Conservation (phyloP, 108 stramenopile genomes). For the Mediolabrus comicus region DNA sequence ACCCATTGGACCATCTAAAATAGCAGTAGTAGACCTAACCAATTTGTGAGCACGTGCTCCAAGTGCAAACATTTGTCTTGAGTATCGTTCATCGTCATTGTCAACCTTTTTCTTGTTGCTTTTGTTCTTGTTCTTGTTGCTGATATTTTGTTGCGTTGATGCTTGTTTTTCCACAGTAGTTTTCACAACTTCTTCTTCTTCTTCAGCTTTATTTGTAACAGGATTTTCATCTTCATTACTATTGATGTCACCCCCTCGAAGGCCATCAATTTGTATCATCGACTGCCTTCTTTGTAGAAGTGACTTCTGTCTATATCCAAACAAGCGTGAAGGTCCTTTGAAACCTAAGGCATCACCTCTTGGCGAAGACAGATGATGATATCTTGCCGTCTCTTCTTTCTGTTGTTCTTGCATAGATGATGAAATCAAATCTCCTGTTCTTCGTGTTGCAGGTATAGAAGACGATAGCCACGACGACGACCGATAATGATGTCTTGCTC, state of each 20-base stretch:
- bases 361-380: too few species aligned
- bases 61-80: conserved; percentile 84
- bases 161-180: not conserved
- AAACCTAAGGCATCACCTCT: not conserved
- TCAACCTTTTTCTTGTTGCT: conserved; percentile 29
- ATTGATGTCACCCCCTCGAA: conserved; percentile 3
- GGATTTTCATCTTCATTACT: not conserved
- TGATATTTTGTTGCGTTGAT: not conserved
- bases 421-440: not conserved
- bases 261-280: not conserved
- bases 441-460: not conserved
- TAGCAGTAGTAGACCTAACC: conserved; percentile 73
- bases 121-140: not conserved
- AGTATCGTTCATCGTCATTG: conserved; percentile 84
- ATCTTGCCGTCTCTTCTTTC: too few species aligned
- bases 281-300: not conserved
- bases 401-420: not conserved
- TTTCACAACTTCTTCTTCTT: not conserved
- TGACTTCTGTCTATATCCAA: not conserved
- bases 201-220: not conserved
- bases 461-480: not conserved
- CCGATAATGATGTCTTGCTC: not conserved
- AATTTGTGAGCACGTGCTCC: conserved; percentile 82
- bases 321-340: not conserved
- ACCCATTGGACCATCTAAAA: conserved; percentile 76